Evolutionary conservation across 2,329 filamentous ascomycete species (phyloP), one percentile per base, ranked within the genome.

Genomic region (Rutstroemia sp.): DNA sequence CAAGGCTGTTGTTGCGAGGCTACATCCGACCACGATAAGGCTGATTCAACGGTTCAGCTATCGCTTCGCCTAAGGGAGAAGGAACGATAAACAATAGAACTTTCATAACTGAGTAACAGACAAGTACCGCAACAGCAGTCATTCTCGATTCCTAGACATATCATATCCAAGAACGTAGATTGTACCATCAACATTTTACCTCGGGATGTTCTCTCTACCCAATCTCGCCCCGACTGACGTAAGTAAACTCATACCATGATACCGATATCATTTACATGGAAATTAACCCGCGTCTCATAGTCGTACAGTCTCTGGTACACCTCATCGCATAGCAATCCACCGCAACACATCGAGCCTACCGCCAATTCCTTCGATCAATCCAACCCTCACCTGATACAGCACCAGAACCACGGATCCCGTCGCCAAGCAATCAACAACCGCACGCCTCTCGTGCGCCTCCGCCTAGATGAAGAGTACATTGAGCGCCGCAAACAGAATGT

Each of bases 401-500:
- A 49, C 50, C 63, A 61, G 56, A 65, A 64, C 57, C 62, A 55
- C 37, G 55, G 62, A 54, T 69, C 59, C 9, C 72, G 73, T 52
- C 72, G 73, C 54, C 75, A 71, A 56, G 62, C 78, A 61, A 63
- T 78, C 56, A 71, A 81, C 59, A 75, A 84, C 68, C 74, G 80
- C 63, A 79, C 85, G 25, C 77, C 80, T 2, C 82, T 96, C 3
- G 81, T 86, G 9, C 78, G 85, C 2, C 81, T 96, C 10, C 78
- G 81, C 25, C 75, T 82, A 44, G 92, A 96, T 69, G 94, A 97
- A 73, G 80, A 84, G 59, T 80, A 84, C 57, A 79, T 95, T 62
- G 81, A 86, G 54, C 80, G 86, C 8, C 89, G 92, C 48, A 90
- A 92, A 67, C 74, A 82, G 49, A 90, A 92, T 63, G 87, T 97